A percentile compares a stretch with the other conserved stretches of the same genome.
These are phyloP conservation scores for Cenchrus americanus DNA, from an alignment of 176 grass and related monocot genomes.

Conservation along the genomic window DNA sequence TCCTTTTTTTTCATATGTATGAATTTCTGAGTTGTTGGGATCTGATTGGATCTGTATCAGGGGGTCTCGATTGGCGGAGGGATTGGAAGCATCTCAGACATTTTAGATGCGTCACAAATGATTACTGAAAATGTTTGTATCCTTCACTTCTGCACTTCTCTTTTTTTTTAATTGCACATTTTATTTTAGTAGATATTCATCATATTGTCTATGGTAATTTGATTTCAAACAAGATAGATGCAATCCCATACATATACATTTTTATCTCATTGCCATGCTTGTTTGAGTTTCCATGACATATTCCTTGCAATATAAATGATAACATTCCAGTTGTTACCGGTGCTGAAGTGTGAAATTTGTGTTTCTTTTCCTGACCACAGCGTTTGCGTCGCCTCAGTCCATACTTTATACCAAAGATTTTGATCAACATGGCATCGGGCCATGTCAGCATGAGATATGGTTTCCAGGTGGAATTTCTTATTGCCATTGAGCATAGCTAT, in stretches of 20 bases:
- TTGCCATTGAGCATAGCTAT: background rate
- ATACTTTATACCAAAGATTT: conserved; percentile 89
- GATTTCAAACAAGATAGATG: background rate
- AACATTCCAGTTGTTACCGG: background rate
- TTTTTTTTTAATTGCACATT: background rate
- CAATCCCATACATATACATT: background rate
- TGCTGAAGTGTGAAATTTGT: conserved; percentile 15
- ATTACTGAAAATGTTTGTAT: conserved; percentile 78
- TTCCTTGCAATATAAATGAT: background rate
- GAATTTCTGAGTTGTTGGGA: background rate
- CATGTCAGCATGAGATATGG: conserved; percentile 98
- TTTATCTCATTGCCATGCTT: background rate
- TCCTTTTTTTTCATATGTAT: background rate
- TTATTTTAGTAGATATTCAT: background rate
- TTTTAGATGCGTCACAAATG: conserved; percentile 79
- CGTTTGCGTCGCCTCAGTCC: conserved; percentile 80
- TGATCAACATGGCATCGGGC: conserved; percentile 98
- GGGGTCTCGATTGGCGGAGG: conserved; percentile 91
- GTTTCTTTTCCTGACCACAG: conserved; percentile 51
- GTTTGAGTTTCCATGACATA: background rate
- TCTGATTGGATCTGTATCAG: conserved; percentile 60
- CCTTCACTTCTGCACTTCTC: background rate
- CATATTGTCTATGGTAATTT: background rate
- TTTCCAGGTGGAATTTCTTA: conserved; percentile 65
- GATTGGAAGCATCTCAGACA: conserved; percentile 89